A percentile compares a stretch with the other conserved stretches of the same genome.
These are phyloP conservation scores for Paracorniculantispora psalliotae DNA, from an alignment of 2,329 filamentous ascomycete genomes.

Conservation along the genomic window DNA sequence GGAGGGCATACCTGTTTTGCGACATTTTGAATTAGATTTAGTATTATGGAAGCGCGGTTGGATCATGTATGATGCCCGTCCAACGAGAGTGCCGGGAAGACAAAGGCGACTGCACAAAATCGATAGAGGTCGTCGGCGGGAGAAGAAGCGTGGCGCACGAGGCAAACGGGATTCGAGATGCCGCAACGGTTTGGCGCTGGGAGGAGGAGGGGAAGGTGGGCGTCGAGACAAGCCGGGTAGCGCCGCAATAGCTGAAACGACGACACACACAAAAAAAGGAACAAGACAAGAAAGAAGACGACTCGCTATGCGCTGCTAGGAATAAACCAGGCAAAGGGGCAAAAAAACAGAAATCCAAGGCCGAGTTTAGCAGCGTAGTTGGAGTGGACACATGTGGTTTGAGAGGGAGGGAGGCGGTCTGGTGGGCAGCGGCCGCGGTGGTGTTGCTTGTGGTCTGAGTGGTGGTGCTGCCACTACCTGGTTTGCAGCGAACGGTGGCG, in stretches of 20 bases:
- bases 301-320: not conserved
- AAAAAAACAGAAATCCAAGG: not conserved
- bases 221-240: not conserved
- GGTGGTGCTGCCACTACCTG: not conserved
- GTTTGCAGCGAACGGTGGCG: not conserved
- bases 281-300: not conserved
- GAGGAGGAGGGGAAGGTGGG: not conserved
- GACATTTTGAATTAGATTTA: slow-evolving; percentile 15
- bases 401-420: not conserved
- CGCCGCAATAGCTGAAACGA: not conserved
- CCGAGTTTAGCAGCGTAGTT: slow-evolving; percentile 8
- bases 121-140: not conserved
- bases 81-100: not conserved
- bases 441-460: not conserved
- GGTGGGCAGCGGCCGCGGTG: not conserved
- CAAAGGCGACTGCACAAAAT: not conserved
- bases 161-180: slow-evolving; percentile 1
- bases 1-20: slow-evolving; percentile 15
- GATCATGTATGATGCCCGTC: not conserved
- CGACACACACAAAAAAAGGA: not conserved
- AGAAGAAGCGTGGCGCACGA: not conserved
- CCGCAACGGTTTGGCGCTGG: slow-evolving; percentile 2
- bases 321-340: not conserved
- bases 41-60: slow-evolving; percentile 3
- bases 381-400: slow-evolving; percentile 8